These are phyloP conservation scores for Thymus quinquecostatus DNA, from an alignment of 257 asterid genomes.

Conservation along the genomic window DNA sequence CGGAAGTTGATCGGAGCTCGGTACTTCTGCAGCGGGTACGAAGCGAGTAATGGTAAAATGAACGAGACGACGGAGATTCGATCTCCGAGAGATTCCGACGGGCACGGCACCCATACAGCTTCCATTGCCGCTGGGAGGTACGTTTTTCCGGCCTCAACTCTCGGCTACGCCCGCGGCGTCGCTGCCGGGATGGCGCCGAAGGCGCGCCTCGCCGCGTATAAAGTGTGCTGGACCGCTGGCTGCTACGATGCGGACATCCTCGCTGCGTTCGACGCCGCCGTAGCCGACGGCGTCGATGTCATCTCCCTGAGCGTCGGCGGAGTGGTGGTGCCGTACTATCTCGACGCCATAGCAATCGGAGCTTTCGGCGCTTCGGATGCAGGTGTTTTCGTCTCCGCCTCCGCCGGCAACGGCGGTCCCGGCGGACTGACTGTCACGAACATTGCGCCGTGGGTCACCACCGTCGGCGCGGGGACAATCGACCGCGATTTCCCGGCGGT, in stretches of 20 bases:
- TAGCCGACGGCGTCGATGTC: constrained; percentile 85
- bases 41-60: constrained; percentile 77
- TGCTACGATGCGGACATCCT: constrained; percentile 90
- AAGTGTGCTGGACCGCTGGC: constrained; percentile 86
- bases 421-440: constrained; percentile 81
- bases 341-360: constrained; percentile 81
- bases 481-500: constrained; percentile 90
- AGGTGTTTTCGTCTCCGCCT: constrained; percentile 81
- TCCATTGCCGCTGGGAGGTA: constrained; percentile 92
- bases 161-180: constrained; percentile 86
- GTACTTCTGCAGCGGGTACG: constrained; percentile 64
- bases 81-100: constrained; percentile 85
- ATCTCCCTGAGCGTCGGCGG: constrained; percentile 89
- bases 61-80: constrained; percentile 68
- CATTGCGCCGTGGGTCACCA: constrained; percentile 92
- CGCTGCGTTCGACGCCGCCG: constrained; percentile 88
- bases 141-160: constrained; percentile 77
- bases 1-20: constrained; percentile 87
- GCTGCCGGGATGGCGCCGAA: constrained; percentile 99
- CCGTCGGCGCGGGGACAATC: constrained; percentile 86
- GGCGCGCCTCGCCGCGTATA: constrained; percentile 85
- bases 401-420: constrained; percentile 94
- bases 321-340: constrained; percentile 77
- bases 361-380: constrained; percentile 75
- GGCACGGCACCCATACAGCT: constrained; percentile 98